Evolutionary conservation across 106 monocot species (phyloP).

Genomic region (Alisma plantagoaquatica): DNA sequence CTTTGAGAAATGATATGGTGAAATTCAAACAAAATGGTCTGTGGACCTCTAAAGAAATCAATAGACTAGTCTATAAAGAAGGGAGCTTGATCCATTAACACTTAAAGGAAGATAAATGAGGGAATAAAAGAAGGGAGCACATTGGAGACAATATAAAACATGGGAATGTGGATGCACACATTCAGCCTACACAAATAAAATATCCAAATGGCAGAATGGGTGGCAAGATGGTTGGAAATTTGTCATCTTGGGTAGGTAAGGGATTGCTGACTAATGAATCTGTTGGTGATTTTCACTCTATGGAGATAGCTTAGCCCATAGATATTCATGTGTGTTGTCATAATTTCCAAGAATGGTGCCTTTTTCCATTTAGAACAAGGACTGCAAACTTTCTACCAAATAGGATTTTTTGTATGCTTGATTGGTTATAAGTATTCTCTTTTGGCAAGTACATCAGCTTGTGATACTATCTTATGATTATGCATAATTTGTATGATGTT

Average conservation of each 20-base stretch:
- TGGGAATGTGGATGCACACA: conserved; percentile 8
- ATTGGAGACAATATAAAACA: conserved; percentile 3
- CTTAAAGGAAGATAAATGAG: too few relatives aligned
- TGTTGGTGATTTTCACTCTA: conserved; percentile 16
- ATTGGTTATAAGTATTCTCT: conserved; percentile 21
- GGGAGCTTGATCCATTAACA: too few relatives aligned
- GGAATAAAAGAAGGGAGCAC: conserved; percentile 10
- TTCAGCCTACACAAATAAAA: conserved; percentile 13
- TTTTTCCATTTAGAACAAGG: conserved; percentile 12
- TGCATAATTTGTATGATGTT: too few relatives aligned
- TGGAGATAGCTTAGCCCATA: conserved; percentile 11
- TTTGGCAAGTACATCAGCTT: too few relatives aligned
- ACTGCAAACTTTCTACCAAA: conserved; percentile 12
- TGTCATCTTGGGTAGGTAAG: conserved; percentile 5
- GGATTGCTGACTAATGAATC: background rate
- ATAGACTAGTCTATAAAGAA: too few relatives aligned
- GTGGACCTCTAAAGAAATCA: conserved; percentile 18
- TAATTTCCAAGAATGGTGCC: conserved; percentile 18
- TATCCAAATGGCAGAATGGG: conserved; percentile 20
- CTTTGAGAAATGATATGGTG: conserved; percentile 21
- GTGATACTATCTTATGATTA: too few relatives aligned
- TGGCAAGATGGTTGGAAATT: conserved; percentile 22
- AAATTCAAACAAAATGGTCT: conserved; percentile 19
- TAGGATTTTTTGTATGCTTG: conserved; percentile 17
- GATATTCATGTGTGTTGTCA: conserved; percentile 21